These are phyloP conservation scores for Microstegium vimineum DNA, from an alignment of 176 grass and related monocot species.

Conservation along the genomic window DNA sequence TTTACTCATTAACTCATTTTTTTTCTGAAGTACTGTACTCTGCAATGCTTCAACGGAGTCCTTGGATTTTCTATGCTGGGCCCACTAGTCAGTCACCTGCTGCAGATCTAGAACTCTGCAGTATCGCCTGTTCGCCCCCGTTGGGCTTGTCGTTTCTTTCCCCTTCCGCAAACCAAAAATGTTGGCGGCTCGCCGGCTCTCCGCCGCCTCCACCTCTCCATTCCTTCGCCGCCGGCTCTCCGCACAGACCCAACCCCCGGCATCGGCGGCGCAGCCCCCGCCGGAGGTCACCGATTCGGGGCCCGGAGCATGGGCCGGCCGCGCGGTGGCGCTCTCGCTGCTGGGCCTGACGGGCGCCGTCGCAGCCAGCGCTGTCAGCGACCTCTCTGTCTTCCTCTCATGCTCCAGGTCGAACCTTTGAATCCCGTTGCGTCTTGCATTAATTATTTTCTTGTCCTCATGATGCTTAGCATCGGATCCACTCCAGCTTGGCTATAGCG, in stretches of 20 bases:
- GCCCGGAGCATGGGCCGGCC: no score
- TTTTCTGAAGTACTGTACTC: no score
- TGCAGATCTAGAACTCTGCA: not conserved
- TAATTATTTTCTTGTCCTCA: not conserved
- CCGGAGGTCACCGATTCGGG: no score
- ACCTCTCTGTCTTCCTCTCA: no score
- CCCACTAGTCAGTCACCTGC: not conserved
- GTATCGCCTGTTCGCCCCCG: not conserved
- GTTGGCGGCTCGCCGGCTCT: constrained; percentile 35
- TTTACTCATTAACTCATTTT: no score
- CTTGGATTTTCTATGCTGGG: not conserved
- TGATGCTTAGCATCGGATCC: not conserved
- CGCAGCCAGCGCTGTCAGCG: constrained; percentile 1
- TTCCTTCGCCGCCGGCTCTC: not conserved
- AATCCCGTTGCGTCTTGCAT: no score
- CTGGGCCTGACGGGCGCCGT: not conserved
- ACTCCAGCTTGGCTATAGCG: not conserved
- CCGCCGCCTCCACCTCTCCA: not conserved
- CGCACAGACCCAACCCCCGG: not conserved
- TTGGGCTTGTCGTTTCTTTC: not conserved
- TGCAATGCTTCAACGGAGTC: no score
- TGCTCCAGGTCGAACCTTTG: no score
- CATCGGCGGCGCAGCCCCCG: no score
- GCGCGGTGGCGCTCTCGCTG: no score
- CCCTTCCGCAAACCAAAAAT: constrained; percentile 10